Evolutionary conservation across 2,329 filamentous ascomycete genomes (phyloP), one percentile per base, ranked within the genome.

Genomic region (Colletotrichum cuscutae): DNA sequence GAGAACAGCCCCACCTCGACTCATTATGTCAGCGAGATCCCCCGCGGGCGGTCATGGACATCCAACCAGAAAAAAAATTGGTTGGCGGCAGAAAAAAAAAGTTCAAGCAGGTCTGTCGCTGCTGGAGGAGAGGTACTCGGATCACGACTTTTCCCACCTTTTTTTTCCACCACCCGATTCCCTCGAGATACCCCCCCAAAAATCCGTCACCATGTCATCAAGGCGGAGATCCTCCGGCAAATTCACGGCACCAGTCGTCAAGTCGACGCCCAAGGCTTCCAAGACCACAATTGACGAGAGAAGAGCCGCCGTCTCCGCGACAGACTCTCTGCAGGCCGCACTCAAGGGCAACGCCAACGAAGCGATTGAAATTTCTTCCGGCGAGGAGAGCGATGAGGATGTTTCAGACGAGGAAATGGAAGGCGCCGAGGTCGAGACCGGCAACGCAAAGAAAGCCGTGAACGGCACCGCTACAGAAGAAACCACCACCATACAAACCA

Each of bases 171-270:
- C 49, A 26, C 46, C 24, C 30, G 9, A 52, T 68, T 35, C 35
- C 32, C 28, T 42, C 60, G 49, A 64, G 61, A 67, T 59, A 67
- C 57, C 49, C 67, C 54, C 67, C 54, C 30, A 37, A n/a, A 65
- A 42, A 63, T 24, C 53, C 28, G 42, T 8, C 65, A 79, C 74
- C 73, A 90, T 91, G 87, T 89, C 89, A 74, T 88, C 89, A 57
- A 92, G 90, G 82, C 85, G 89, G 79, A 92, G 91, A 86, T 84
- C 87, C 70, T 83, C 88, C 73, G 84, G 86, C 75, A 88, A 88
- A 82, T 84, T 92, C 77, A 89, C 88, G 70, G 82, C 86, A 72
- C 90, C 90, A 0, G 83, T 85, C 15, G 83, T 88, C 73, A 89
- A 86, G 80, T 83, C 86, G 68, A 86, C 84, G 78, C 89, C 89